Evolutionary conservation across 176 grass and related monocot species (phyloP).

Genomic region (Phoenix dactylifera): DNA sequence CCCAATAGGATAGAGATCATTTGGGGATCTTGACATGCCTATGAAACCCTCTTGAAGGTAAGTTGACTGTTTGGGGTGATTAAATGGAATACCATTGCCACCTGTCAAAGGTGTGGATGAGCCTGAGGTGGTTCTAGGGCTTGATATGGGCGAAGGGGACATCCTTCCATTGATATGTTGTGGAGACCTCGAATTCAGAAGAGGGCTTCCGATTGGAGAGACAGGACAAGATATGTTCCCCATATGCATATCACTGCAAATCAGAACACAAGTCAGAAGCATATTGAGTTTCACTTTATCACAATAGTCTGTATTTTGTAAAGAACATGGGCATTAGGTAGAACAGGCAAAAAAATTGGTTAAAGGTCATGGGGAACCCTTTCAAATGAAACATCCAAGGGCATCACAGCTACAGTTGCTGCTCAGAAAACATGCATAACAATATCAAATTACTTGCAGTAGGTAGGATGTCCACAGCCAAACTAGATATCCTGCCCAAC

Average conservation of each 20-base stretch:
- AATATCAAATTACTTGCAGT: too few relatives aligned
- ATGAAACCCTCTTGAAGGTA: conserved; percentile 55
- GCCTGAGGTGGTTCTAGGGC: conserved; percentile 81
- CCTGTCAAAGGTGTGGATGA: conserved; percentile 82
- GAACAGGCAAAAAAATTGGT: too few relatives aligned
- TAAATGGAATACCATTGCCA: conserved; percentile 69
- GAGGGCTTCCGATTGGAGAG: conserved; percentile 86
- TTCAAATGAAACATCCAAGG: too few relatives aligned
- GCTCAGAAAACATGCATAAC: too few relatives aligned
- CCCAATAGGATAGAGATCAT: conserved; percentile 9
- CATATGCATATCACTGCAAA: conserved; percentile 60
- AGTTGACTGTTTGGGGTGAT: conserved; percentile 36
- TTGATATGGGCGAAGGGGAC: conserved; percentile 94
- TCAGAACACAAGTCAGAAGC: conserved; percentile 14
- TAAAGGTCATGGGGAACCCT: too few relatives aligned
- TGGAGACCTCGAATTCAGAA: conserved; percentile 74
- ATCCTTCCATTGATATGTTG: conserved; percentile 65
- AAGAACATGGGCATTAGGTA: too few relatives aligned
- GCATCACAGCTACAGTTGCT: too few relatives aligned
- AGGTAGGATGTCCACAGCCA: too few relatives aligned
- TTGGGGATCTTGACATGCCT: conserved; percentile 18
- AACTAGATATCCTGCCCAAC: too few relatives aligned
- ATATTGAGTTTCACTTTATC: too few relatives aligned
- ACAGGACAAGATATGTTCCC: conserved; percentile 93
- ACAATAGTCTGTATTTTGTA: too few relatives aligned